Evolutionary conservation across 176 grass and related monocot genomes (phyloP), one percentile per base, ranked within the genome.

Genomic region (Phoenix dactylifera): DNA sequence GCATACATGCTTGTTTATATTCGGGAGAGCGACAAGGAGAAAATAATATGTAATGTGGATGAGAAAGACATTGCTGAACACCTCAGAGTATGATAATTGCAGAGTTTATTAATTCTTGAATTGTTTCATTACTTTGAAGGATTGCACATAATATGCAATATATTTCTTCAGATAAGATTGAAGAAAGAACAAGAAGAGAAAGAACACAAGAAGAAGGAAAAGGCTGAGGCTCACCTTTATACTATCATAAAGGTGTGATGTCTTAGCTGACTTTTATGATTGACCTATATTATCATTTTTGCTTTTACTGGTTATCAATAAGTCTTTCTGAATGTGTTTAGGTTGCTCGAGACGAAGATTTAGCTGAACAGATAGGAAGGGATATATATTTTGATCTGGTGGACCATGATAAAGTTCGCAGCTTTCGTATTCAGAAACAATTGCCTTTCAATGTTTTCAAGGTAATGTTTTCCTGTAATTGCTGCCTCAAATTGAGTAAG

Each of bases 1-100:
- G 89, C 89, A 6, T 95, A 95, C 77, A 95, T 95, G 89, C 89
- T 95, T 80, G 89, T 95, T 56, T 95, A 95, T 71, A 95, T 95
- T n/a, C 89, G 89, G 22, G 89, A 95, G 72, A 86, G 85, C 54
- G 85, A 89, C 66, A 95, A 83, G 73, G 89, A 95, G 22, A 95
- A 89, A 77, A 95, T 95, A 69, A 86, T 95, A 69, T 95, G 89
- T 80, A 78, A 85, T 86, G 89, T 86, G 16, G 89, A 95, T 22
- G 89, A 95, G 70, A 95, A 95, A 73, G 89, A 95, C 73, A 95
- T 95, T 58, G 89, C 89, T 16, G 89, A 95, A 49, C 89, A 95
- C 67, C 78, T 95, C 55, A 72, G 82, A 79, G 89, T 95, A 77
- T 10, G 65, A 26, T 22, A 23, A 50, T 61, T 26, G 24, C 16